These are phyloP conservation scores for Aureobasidium namibiae DNA, from an alignment of 2,329 filamentous ascomycete species.

Conservation along the genomic window DNA sequence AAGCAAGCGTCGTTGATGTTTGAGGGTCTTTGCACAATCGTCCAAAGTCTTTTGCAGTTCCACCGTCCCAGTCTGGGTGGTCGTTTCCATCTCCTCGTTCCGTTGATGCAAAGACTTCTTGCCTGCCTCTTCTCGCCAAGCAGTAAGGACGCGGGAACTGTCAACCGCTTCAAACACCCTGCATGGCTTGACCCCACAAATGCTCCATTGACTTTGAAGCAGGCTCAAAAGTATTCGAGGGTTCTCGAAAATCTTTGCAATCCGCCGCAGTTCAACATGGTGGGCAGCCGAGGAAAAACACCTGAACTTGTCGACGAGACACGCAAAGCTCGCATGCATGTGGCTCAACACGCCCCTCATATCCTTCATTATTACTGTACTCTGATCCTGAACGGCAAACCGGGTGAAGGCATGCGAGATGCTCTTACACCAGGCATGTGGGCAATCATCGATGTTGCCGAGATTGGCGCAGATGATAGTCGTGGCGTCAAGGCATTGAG, in stretches of 20 bases:
- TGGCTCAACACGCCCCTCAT: constrained; percentile 50
- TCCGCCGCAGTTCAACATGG: constrained; percentile 50
- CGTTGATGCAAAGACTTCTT: constrained; percentile 47
- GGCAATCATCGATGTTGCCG: constrained; percentile 45
- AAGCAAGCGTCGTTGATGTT: constrained; percentile 37
- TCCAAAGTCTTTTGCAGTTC: constrained; percentile 46
- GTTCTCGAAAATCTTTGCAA: constrained; percentile 54
- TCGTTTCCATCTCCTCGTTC: constrained; percentile 51
- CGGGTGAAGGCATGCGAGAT: constrained; percentile 46
- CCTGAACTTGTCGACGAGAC: constrained; percentile 48
- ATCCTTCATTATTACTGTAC: constrained; percentile 50
- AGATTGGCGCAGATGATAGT: constrained; percentile 31
- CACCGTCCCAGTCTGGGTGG: constrained; percentile 51
- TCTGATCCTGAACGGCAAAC: constrained; percentile 41
- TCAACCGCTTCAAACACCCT: constrained; percentile 20
- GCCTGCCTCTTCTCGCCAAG: constrained; percentile 45
- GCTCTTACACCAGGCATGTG: constrained; percentile 45
- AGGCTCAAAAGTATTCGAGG: constrained; percentile 44
- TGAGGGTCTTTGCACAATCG: constrained; percentile 45
- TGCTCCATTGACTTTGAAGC: constrained; percentile 29
- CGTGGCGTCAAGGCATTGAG: constrained; percentile 42
- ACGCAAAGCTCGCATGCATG: constrained; percentile 49
- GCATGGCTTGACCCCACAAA: constrained; percentile 24
- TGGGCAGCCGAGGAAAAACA: constrained; percentile 28
- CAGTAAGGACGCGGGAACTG: constrained; percentile 20